These are phyloP conservation scores for Pelargonium citronellum DNA, from an alignment of 441 rosid species.

Conservation along the genomic window DNA sequence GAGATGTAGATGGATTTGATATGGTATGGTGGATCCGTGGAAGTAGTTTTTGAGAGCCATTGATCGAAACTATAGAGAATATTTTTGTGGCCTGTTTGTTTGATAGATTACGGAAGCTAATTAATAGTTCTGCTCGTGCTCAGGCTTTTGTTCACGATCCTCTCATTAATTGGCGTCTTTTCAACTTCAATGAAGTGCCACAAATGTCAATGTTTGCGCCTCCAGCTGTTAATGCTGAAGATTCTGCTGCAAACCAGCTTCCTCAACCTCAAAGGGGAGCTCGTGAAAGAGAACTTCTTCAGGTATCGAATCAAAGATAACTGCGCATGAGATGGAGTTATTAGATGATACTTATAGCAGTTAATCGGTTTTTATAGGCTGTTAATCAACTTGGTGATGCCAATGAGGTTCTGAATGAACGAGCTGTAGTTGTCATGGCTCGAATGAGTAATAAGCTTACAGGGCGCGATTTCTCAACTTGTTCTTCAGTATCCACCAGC, in stretches of 20 bases:
- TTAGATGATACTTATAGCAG: conserved; percentile 9
- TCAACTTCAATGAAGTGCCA: conserved; percentile 94
- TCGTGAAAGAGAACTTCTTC: conserved; percentile 93
- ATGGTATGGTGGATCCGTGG: too few relatives aligned
- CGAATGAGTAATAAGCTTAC: conserved; percentile 94
- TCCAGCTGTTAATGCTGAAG: conserved; percentile 62
- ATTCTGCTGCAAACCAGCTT: conserved; percentile 60
- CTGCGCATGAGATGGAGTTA: neutral
- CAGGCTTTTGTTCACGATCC: conserved; percentile 99
- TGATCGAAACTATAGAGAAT: too few relatives aligned
- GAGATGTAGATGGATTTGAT: too few relatives aligned
- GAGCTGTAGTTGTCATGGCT: conserved; percentile 92
- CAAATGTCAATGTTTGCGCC: conserved; percentile 68
- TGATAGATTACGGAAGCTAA: conserved; percentile 15
- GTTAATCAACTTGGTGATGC: conserved; percentile 98
- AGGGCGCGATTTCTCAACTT: conserved; percentile 79
- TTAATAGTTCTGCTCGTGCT: conserved; percentile 8
- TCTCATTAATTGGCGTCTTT: conserved; percentile 99
- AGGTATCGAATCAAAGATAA: conserved; percentile 37
- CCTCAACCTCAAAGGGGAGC: conserved; percentile 92
- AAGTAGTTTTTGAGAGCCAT: too few relatives aligned
- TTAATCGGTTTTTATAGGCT: conserved; percentile 46
- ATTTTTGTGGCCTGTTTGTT: neutral
- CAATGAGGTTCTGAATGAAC: conserved; percentile 90
- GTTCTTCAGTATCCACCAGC: conserved; percentile 43